These are phyloP conservation scores for Ganoderma lucidum DNA, from an alignment of 1,284 basidiomycete genomes.

Conservation along the genomic window DNA sequence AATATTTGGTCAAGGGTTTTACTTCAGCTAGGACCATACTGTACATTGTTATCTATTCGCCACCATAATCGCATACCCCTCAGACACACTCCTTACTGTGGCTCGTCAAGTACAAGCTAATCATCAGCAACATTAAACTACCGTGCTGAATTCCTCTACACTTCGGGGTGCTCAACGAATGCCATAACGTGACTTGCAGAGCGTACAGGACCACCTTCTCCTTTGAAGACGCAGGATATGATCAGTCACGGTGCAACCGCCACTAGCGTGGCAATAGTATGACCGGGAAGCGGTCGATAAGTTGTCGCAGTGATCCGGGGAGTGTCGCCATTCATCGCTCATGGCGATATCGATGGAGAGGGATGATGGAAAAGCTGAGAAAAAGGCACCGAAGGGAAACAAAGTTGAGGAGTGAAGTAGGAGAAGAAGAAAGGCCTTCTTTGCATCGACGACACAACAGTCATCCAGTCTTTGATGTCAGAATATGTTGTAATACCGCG, in stretches of 20 bases:
- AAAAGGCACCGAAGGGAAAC: neutral
- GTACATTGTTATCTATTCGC: slow-evolving; percentile 25
- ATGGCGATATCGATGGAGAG: neutral
- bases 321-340: neutral
- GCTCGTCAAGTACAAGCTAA: neutral
- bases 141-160: neutral
- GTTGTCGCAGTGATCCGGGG: neutral
- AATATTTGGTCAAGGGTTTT: neutral
- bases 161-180: neutral
- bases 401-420: neutral
- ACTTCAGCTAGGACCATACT: slow-evolving; percentile 14
- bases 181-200: neutral
- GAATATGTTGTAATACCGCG: slow-evolving; percentile 78
- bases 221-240: neutral
- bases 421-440: neutral
- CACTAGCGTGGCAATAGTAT: neutral
- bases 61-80: slow-evolving; percentile 23
- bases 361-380: neutral
- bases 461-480: slow-evolving; percentile 40
- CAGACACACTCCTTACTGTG: slow-evolving; percentile 9
- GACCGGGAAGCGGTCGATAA: neutral
- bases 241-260: neutral
- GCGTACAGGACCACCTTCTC: neutral
- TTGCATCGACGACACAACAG: neutral
- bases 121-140: neutral